Base-by-base conservation (phyloP, 75 land plant species). In the Picea glauca region DNA sequence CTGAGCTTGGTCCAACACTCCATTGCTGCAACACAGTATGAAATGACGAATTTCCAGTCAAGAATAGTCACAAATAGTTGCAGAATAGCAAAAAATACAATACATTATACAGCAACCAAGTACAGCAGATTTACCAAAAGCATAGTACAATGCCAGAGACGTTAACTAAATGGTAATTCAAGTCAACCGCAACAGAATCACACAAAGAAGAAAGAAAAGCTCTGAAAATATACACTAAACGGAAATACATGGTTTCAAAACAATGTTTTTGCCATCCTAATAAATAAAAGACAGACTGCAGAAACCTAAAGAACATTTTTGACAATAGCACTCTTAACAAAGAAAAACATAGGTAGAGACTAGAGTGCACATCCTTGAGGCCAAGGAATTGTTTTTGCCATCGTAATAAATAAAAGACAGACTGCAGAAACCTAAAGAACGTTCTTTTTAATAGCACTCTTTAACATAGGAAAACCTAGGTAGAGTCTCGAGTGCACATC, bases 11-110 rank as follows among this genome's bases (percentile, higher is more conserved):
- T 43, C 61, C 88, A 18, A 23, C 9, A 56, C 58, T 58, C 79
- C 73, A 72, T 72, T 88, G 77, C 65, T 58, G 50, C 70, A 66
- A 35, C 74, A 70, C 40, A 40, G 74, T n/a, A 40, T 21, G n/a
- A 70, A 70, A 68, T 68, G 50, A 38, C 40, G n/a, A 40, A 70
- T 35, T 43, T 70, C 23, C 54, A n/a, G 20, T n/a, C 54, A 70
- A n/a, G 43, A 70, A 70, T 40, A 40, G 74, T 43, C 74, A 20
- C 23, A 70, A 20, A 70, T 43, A 2, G n/a, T 43, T 8, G 12
- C 40, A 43, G 8, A 26, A 20, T 70, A 70, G 26, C 74, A 13
- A 43, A 43, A 18, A 17, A 50, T 50, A 11, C 56, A 50, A 50
- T 50, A 50, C 56, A 11, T 12, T 9, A 50, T 50, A 50, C 56